Percentiles rank a stretch among this genome's conserved stretches.
Evolutionary conservation across 768 basidiomycete genomes (phyloP).

Genomic region (Terana coerulea): DNA sequence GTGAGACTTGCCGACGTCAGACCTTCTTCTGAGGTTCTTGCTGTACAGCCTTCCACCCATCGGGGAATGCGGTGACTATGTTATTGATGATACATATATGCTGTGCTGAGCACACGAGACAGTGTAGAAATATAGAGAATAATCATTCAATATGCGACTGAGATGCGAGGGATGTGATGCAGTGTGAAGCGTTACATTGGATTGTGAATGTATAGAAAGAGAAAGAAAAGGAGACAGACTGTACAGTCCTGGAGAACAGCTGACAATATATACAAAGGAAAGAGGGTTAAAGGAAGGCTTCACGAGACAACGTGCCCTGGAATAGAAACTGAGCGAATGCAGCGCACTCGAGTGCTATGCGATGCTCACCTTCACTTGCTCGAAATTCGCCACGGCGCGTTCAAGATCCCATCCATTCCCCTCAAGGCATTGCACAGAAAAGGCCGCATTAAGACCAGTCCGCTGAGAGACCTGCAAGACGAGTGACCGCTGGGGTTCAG

Average conservation of each 20-base stretch:
- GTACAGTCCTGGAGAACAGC: neutral
- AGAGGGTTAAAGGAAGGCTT: constrained; percentile 21
- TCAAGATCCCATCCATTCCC: constrained; percentile 84
- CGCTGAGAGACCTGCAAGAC: constrained; percentile 67
- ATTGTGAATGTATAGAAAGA: neutral
- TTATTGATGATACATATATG: neutral
- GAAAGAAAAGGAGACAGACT: neutral
- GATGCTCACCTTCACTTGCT: constrained; percentile 74
- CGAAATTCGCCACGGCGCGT: constrained; percentile 79
- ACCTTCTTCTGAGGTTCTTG: neutral
- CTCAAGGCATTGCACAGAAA: constrained; percentile 79
- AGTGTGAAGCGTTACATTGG: constrained; percentile 1
- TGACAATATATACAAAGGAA: neutral
- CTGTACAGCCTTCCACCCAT: no score
- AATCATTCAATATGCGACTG: neutral
- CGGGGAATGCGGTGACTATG: neutral
- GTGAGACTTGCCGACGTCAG: neutral
- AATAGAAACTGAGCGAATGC: neutral
- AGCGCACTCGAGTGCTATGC: neutral
- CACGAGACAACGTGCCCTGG: constrained; percentile 23
- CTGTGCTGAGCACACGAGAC: neutral
- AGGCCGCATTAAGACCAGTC: constrained; percentile 78
- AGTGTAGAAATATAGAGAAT: neutral
- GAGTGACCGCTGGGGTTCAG: constrained; percentile 64
- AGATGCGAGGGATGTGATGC: neutral